Evolutionary conservation across 495 filamentous ascomycete species (phyloP).

Genomic region (Talaromyces nanjingensis): DNA sequence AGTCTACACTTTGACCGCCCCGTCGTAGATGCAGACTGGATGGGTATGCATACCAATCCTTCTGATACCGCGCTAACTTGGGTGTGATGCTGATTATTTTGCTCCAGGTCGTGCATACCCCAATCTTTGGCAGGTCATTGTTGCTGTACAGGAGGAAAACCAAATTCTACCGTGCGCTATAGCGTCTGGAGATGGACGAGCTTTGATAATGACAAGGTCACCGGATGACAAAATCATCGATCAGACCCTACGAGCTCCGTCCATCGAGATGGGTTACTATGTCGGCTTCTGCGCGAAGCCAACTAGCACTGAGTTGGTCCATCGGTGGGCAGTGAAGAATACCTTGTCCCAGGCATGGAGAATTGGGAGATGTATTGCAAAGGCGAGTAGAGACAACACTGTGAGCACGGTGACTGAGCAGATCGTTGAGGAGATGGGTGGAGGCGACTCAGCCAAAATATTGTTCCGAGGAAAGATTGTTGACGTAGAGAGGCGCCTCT

Average conservation of each 20-base stretch:
- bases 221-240: slow-evolving; percentile 28
- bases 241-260: slow-evolving; percentile 22
- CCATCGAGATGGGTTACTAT: slow-evolving; percentile 26
- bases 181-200: slow-evolving; percentile 28
- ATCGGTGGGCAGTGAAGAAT: slow-evolving; percentile 26
- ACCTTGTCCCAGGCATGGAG: slow-evolving; percentile 37
- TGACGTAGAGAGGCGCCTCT: slow-evolving; percentile 45
- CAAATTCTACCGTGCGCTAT: slow-evolving; percentile 27
- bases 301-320: slow-evolving; percentile 19
- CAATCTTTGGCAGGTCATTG: slow-evolving; percentile 27
- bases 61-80: background rate
- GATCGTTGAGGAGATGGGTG: slow-evolving; percentile 52
- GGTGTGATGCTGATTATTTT: background rate
- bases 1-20: slow-evolving; percentile 20
- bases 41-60: slow-evolving; percentile 14
- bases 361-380: slow-evolving; percentile 39
- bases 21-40: slow-evolving; percentile 32
- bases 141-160: slow-evolving; percentile 22
- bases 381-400: slow-evolving; percentile 36
- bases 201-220: slow-evolving; percentile 29
- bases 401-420: slow-evolving; percentile 44
- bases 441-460: slow-evolving; percentile 41
- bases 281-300: slow-evolving; percentile 26
- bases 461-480: slow-evolving; percentile 57
- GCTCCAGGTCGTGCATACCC: slow-evolving; percentile 23